Evolutionary conservation across 768 basidiomycete genomes (phyloP), one percentile per base, ranked within the genome.

Genomic region (Suillus plorans): DNA sequence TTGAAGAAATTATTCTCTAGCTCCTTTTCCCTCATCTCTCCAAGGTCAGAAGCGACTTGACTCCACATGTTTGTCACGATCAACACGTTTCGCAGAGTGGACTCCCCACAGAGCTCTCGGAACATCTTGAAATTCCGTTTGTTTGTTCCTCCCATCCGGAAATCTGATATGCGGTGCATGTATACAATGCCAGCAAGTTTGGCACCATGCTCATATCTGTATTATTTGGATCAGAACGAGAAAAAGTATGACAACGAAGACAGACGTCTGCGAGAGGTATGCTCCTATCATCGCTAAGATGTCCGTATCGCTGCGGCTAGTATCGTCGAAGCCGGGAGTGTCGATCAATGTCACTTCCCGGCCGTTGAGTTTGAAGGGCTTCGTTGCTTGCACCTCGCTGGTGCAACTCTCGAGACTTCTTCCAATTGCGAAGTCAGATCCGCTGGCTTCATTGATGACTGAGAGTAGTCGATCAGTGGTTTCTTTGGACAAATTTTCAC

Each of bases 251-350:
- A 5, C 41, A 7, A 34, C 7, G 13, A 36, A 58, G 20, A 61
- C 66, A 57, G 31, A 67, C 66, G 64, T 65, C 31, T 67, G 60
- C 2, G 62, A 62, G 16, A 67, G 66, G 53, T 65, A 67, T 14
- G 8, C 77, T 70, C 81, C 79, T 39, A 83, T 82, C 72, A 72
- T 61, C 67, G 62, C 65, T 34, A 86, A 72, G 16, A 86, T 73
- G 18, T 82, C 82, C 0, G 80, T 77, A 60, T 86, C 85, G 55
- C 78, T 82, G 57, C 75, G 77, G 12, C 60, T 65, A 4, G 84
- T 82, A 68, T 87, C 85, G 66, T 86, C 86, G 63, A 87, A 87
- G 6, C 86, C 86, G 0, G 86, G 86, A 0, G 86, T 88, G 67
- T 88, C 87, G 55, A 88, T 80, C 20, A 88, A 70, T 0, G 74